Percentiles rank a stretch among this genome's conserved stretches.
Conservation (phyloP, 176 grass and related monocot genomes). For the Oryza longistaminata region DNA sequence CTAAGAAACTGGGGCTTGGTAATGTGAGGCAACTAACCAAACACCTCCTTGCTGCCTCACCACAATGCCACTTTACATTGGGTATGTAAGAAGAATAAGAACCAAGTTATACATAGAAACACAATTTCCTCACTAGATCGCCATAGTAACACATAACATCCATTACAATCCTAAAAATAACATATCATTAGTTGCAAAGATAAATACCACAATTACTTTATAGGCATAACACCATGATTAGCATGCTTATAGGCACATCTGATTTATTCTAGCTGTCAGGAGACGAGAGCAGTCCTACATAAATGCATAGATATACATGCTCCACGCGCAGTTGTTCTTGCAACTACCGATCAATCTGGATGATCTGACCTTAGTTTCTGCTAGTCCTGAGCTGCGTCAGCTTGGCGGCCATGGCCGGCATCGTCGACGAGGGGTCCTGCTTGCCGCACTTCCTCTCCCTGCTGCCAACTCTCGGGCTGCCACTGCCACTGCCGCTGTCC, state of each 20-base stretch:
- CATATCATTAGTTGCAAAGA: neutral
- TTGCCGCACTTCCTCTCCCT: constrained; percentile 32
- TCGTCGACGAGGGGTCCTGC: constrained; percentile 20
- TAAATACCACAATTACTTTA: neutral
- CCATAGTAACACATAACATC: neutral
- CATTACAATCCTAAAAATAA: neutral
- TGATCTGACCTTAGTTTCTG: constrained; percentile 36
- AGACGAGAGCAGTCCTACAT: constrained; percentile 15
- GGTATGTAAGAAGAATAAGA: neutral
- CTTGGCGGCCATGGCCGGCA: constrained; percentile 26
- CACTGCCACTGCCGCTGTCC: neutral
- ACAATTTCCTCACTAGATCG: neutral
- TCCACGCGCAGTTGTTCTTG: neutral
- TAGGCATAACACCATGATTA: neutral
- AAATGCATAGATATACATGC: neutral
- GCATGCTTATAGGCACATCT: neutral
- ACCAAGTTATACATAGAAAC: neutral
- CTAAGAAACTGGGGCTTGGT: too few species aligned
- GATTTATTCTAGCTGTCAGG: constrained; percentile 26
- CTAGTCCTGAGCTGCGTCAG: constrained; percentile 43
- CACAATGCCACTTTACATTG: neutral
- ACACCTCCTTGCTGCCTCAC: neutral
- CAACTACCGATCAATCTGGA: neutral
- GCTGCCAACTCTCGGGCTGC: constrained; percentile 35
- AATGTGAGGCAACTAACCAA: too few species aligned